Percentiles rank a stretch among this genome's conserved stretches.
Conservation (phyloP, 345 rosid species). For the Eucalyptus microcorys region DNA sequence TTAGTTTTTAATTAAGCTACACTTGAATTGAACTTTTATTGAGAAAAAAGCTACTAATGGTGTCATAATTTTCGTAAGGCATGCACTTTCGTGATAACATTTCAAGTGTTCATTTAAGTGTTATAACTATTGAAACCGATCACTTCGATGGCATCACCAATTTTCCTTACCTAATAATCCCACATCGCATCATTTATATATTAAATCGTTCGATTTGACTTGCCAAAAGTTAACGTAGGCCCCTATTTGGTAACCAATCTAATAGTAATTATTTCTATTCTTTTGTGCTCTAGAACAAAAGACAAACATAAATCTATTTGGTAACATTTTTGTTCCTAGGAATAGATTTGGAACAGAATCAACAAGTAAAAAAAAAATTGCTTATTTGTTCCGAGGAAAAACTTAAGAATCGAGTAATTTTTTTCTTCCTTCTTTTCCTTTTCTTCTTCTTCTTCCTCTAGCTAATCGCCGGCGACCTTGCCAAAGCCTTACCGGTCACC, state of each 20-base stretch:
- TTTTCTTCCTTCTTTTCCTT: too few relatives aligned
- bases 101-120: neutral
- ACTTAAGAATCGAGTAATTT: too few relatives aligned
- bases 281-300: too few relatives aligned
- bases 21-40: neutral
- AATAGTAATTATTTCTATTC: too few relatives aligned
- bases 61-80: neutral
- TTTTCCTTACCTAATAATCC: neutral
- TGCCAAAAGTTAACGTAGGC: neutral
- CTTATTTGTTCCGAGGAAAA: too few relatives aligned
- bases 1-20: neutral
- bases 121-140: neutral
- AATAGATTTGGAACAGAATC: too few relatives aligned
- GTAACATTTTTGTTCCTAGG: fast-evolving
- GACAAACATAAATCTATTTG: fast-evolving
- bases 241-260: too few relatives aligned
- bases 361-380: fast-evolving
- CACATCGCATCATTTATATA: neutral
- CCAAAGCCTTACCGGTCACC: fast-evolving
- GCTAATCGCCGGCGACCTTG: fast-evolving
- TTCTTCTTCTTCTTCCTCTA: too few relatives aligned
- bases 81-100: neutral
- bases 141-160: neutral
- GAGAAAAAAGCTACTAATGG: neutral
- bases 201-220: neutral